These are phyloP conservation scores for Podaxis carcinomalis DNA, from an alignment of 768 basidiomycete species.

Conservation along the genomic window DNA sequence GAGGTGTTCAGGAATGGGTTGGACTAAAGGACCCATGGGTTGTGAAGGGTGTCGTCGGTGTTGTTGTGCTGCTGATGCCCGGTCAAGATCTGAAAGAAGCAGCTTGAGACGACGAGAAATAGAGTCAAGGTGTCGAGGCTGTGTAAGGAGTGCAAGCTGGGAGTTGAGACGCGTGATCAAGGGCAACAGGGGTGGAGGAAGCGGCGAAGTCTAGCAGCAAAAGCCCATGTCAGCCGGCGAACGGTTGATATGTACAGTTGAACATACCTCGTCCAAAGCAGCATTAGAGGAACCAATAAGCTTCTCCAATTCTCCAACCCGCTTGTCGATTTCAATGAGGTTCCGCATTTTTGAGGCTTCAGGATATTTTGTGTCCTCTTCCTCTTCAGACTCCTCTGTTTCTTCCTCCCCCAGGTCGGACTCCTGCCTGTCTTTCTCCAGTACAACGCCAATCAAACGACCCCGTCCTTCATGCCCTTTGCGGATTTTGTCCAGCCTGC, in stretches of 20 bases:
- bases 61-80: conserved; percentile 55
- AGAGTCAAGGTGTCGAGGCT: conserved; percentile 94
- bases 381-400: conserved; percentile 2
- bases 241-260: background rate
- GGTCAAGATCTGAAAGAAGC: conserved; percentile 88
- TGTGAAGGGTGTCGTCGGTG: conserved; percentile 44
- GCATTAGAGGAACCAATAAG: conserved; percentile 79
- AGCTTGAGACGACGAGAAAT: conserved; percentile 92
- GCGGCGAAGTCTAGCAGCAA: conserved; percentile 52
- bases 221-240: background rate
- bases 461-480: conserved; percentile 64
- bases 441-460: conserved; percentile 54
- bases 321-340: conserved; percentile 74
- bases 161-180: conserved; percentile 78
- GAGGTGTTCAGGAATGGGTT: conserved; percentile 49
- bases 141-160: conserved; percentile 84
- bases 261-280: conserved; percentile 74
- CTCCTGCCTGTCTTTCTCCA: conserved; percentile 29
- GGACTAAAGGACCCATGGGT: conserved; percentile 24
- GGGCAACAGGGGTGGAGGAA: conserved; percentile 79
- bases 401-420: conserved; percentile 14
- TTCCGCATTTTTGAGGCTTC: conserved; percentile 39
- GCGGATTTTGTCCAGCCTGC: conserved; percentile 62
- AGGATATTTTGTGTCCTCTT: conserved; percentile 11
- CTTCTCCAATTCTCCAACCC: conserved; percentile 81